phyloP scores from a whole-genome alignment of 768 basidiomycete genomes.

The Infundibulicybe gibba region DNA sequence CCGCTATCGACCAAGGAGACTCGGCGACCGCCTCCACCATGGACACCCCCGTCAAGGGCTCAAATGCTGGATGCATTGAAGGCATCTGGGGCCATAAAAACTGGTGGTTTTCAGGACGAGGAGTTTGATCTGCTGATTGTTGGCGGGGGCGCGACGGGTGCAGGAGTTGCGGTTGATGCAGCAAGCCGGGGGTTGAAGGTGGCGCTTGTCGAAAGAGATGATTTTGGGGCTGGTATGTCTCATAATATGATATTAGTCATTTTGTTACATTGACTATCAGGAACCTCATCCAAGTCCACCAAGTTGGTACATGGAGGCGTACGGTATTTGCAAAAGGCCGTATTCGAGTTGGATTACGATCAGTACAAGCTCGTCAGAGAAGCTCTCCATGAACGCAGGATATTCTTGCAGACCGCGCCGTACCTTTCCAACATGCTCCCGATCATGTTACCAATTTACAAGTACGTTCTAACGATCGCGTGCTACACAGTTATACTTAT shows the following conservation, averaged over 20 bases:
- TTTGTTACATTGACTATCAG: conserved; percentile 30
- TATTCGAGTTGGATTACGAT: conserved; percentile 93
- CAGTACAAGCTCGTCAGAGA: conserved; percentile 96
- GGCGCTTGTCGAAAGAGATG: conserved; percentile 89
- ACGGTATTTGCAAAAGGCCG: conserved; percentile 94
- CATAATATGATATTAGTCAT: neutral
- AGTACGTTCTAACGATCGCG: conserved; percentile 37
- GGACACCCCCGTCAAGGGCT: conserved; percentile 71
- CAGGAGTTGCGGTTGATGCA: conserved; percentile 95
- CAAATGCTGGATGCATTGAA: conserved; percentile 61
- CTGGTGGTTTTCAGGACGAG: conserved; percentile 31
- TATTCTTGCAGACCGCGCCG: conserved; percentile 94
- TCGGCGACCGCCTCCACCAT: conserved; percentile 71
- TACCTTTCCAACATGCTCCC: conserved; percentile 92
- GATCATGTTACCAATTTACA: conserved; percentile 97
- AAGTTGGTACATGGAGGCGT: conserved; percentile 99
- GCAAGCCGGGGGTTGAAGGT: conserved; percentile 89
- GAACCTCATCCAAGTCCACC: conserved; percentile 95
- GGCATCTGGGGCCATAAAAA: conserved; percentile 30
- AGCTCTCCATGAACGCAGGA: conserved; percentile 87
- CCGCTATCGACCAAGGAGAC: conserved; percentile 60
- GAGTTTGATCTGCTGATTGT: conserved; percentile 82
- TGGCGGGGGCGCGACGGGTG: conserved; percentile 94
- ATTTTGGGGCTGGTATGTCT: conserved; percentile 79
- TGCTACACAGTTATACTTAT: conserved; percentile 5